Base-by-base conservation (phyloP, 208 protist species). In the Angomonas ambiguus region DNA sequence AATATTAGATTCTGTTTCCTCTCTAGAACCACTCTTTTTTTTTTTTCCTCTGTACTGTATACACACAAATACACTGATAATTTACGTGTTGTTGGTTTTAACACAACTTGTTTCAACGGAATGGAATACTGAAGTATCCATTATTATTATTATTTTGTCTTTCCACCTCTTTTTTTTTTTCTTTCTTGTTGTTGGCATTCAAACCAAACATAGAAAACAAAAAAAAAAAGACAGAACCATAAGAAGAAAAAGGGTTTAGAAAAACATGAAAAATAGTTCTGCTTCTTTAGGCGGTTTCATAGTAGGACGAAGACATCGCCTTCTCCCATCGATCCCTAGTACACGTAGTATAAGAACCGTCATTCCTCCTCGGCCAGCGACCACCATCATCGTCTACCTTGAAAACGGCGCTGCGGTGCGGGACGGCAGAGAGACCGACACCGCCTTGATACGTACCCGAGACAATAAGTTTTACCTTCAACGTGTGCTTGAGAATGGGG, bases 391-490 rank as follows among this genome's bases (percentile, higher is more conserved):
- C n/a, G 77, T 85, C 27, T 94, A 88, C 61, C 67, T 96, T 48
- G 76, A 93, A 56, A 67, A 80, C 65, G 91, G 87, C 6, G 66
- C 76, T 1, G 72, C 79, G 2, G 69, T 94, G 31, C 80, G 85
- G 22, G 82, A 71, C 45, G 77, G 81, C 3, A 71, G 65, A 2
- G 87, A 92, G 63, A 93, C 87, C 27, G 85, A 92, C 64, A 51
- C 87, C 22, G 90, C 81, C 24, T 68, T 96, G 25, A 79, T 96
- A 24, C 78, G 87, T 31, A 93, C 87, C 18, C 91, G 91, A 13
- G 87, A 96, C 65, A 96, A 96, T 71, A 91, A 93, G 61, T 96
- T 93, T 64, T 96, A 93, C 66, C 67, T 96, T n/a, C 87, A 94
- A 59, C 91, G 91, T 49, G 78, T 96, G 35, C 74, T 96, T 59